Percentiles rank a stretch among this genome's conserved stretches.
Conservation (phyloP, 768 basidiomycete genomes). For the Suillus placidus region DNA sequence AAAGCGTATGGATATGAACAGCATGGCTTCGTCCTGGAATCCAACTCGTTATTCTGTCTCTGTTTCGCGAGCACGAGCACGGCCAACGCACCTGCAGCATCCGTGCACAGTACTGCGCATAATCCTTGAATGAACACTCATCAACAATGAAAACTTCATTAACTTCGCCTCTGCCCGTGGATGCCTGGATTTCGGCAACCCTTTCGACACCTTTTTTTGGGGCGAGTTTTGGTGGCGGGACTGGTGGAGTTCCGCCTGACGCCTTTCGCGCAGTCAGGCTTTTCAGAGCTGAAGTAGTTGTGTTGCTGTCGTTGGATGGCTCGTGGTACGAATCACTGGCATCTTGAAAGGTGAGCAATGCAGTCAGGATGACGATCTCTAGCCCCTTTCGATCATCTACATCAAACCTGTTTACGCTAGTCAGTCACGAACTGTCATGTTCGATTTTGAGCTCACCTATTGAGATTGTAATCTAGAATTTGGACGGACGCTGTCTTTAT, state of each 20-base stretch:
- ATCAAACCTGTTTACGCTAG: slow-evolving; percentile 59
- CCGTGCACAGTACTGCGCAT: slow-evolving; percentile 65
- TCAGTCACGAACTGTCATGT: background rate
- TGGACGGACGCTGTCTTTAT: slow-evolving; percentile 70
- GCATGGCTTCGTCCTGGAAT: slow-evolving; percentile 73
- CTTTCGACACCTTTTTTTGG: slow-evolving; percentile 69
- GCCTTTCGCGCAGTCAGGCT: slow-evolving; percentile 18
- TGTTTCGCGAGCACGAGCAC: background rate
- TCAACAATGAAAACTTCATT: slow-evolving; percentile 75
- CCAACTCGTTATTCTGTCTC: background rate
- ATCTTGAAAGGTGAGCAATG: slow-evolving; percentile 79
- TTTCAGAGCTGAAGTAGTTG: slow-evolving; percentile 4
- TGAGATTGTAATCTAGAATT: slow-evolving; percentile 83
- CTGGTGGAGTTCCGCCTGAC: slow-evolving; percentile 31
- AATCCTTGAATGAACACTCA: slow-evolving; percentile 66
- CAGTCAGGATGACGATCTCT: slow-evolving; percentile 78
- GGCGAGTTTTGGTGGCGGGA: slow-evolving; percentile 60
- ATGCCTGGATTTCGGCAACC: slow-evolving; percentile 70
- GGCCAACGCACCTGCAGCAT: slow-evolving; percentile 54
- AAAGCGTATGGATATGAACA: slow-evolving; percentile 76
- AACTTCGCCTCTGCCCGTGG: slow-evolving; percentile 66
- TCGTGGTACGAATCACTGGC: slow-evolving; percentile 57
- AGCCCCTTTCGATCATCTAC: slow-evolving; percentile 84
- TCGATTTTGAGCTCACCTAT: slow-evolving; percentile 49
- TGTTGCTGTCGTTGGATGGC: slow-evolving; percentile 26